A percentile compares a stretch with the other conserved stretches of the same genome.
Conservation (phyloP, 192 early-diverging fungal genomes). For the Paraglomus occultum region DNA sequence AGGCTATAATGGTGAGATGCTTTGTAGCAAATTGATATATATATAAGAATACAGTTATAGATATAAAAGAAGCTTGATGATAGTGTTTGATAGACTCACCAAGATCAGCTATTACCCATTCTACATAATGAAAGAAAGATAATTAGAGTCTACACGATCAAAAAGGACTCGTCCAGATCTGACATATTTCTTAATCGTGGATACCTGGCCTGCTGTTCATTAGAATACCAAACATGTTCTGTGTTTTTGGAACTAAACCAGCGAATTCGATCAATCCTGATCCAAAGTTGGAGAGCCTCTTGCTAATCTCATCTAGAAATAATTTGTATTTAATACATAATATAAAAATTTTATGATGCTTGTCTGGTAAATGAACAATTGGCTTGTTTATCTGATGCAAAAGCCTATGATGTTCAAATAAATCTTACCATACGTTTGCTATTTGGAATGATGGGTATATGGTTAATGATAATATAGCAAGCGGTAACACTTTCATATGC, state of each 20-base stretch:
- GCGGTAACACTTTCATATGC: not conserved
- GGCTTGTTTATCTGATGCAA: too few species aligned
- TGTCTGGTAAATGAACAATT: not conserved
- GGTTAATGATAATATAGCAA: constrained; percentile 3
- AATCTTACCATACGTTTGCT: constrained; percentile 47
- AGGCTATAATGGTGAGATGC: constrained; percentile 23
- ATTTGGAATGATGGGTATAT: constrained; percentile 2
- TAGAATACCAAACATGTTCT: constrained; percentile 37
- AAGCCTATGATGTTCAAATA: too few species aligned
- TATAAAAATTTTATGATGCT: too few species aligned
- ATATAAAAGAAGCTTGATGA: not conserved
- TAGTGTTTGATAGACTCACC: constrained; percentile 3
- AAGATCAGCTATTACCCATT: constrained; percentile 28
- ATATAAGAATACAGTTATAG: too few species aligned
- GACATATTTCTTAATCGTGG: not conserved
- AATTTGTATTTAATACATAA: constrained; percentile 14
- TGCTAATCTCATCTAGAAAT: constrained; percentile 33
- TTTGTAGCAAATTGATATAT: not conserved
- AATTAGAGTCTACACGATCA: not conserved
- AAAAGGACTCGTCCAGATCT: not conserved
- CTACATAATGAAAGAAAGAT: constrained; percentile 4
- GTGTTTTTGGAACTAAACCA: constrained; percentile 34
- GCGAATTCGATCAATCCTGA: constrained; percentile 37
- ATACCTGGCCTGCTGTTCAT: constrained; percentile 45
- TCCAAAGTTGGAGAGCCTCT: constrained; percentile 39